These are phyloP conservation scores for Xylaria flabelliformis DNA, from an alignment of 495 filamentous ascomycete species.

Conservation along the genomic window DNA sequence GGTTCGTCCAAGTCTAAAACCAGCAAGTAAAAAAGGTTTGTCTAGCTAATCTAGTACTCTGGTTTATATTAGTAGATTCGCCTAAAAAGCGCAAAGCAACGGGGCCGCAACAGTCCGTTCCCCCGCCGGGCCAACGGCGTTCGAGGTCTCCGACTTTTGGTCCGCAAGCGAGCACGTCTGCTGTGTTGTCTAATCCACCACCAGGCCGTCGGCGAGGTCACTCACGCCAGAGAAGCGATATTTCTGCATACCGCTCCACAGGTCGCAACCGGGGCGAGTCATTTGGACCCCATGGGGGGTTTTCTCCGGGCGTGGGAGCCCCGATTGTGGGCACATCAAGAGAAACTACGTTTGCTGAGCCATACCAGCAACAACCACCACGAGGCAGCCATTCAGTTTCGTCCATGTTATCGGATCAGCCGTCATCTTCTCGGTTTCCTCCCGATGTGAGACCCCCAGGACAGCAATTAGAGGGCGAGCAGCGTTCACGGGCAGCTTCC, in stretches of 20 bases:
- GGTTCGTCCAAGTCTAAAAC: slow-evolving; percentile 67
- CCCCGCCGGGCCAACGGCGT: slow-evolving; percentile 61
- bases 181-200: slow-evolving; percentile 59
- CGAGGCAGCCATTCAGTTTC: slow-evolving; percentile 55
- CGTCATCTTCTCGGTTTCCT: slow-evolving; percentile 47
- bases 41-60: slow-evolving; percentile 55
- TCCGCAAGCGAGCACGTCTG: slow-evolving; percentile 58
- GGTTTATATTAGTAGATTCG: slow-evolving; percentile 61
- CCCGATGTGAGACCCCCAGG: slow-evolving; percentile 37
- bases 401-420: slow-evolving; percentile 54
- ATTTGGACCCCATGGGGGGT: slow-evolving; percentile 47
- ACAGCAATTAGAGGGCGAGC: slow-evolving; percentile 34
- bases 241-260: slow-evolving; percentile 56
- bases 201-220: slow-evolving; percentile 68
- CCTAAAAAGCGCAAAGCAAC: slow-evolving; percentile 78
- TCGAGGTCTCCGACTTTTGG: slow-evolving; percentile 64
- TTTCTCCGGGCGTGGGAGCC: slow-evolving; percentile 43
- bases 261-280: slow-evolving; percentile 47
- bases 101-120: slow-evolving; percentile 64
- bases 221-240: slow-evolving; percentile 73
- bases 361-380: slow-evolving; percentile 35
- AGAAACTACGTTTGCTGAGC: slow-evolving; percentile 37
- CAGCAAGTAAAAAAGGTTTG: slow-evolving; percentile 55
- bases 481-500: slow-evolving; percentile 36
- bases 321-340: slow-evolving; percentile 34